Evolutionary conservation across 2,329 filamentous ascomycete genomes (phyloP).

Genomic region (Penicillium olsonii): DNA sequence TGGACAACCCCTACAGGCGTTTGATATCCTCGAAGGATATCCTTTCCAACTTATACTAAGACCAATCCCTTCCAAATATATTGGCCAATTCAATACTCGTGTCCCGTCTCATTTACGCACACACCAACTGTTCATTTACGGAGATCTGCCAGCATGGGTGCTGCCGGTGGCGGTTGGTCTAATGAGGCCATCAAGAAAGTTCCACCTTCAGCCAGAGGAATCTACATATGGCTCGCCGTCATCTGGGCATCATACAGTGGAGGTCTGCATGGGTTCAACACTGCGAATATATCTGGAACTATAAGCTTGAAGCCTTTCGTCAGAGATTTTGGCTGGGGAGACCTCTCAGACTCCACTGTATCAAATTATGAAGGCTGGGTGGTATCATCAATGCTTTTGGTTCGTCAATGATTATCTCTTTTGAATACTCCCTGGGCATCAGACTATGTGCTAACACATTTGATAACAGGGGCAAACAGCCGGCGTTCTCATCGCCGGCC

Average conservation of each 20-base stretch:
- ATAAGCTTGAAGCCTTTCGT: slow-evolving; percentile 23
- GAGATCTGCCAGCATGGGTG: slow-evolving; percentile 9
- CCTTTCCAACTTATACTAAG: neutral
- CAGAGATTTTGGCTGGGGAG: slow-evolving; percentile 19
- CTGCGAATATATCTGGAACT: slow-evolving; percentile 25
- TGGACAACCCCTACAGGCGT: neutral
- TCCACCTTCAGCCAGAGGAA: slow-evolving; percentile 10
- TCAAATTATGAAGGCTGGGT: slow-evolving; percentile 23
- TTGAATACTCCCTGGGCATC: neutral
- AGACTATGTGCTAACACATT: neutral
- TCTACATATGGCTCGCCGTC: slow-evolving; percentile 20
- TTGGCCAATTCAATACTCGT: neutral
- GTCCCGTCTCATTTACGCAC: neutral
- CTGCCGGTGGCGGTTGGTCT: slow-evolving; percentile 18
- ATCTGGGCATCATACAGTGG: slow-evolving; percentile 25
- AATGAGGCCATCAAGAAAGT: slow-evolving; percentile 19
- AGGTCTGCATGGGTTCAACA: slow-evolving; percentile 25
- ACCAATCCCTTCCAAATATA: neutral
- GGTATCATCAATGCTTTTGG: slow-evolving; percentile 23
- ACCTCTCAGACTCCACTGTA: slow-evolving; percentile 4
- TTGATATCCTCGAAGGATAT: neutral
- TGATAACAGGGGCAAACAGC: slow-evolving; percentile 15
- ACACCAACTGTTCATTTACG: neutral
- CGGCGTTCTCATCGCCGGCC: slow-evolving; percentile 18
- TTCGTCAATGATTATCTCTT: neutral